Conservation (phyloP, 2,329 filamentous ascomycete genomes). For the Fusarium metavorans region DNA sequence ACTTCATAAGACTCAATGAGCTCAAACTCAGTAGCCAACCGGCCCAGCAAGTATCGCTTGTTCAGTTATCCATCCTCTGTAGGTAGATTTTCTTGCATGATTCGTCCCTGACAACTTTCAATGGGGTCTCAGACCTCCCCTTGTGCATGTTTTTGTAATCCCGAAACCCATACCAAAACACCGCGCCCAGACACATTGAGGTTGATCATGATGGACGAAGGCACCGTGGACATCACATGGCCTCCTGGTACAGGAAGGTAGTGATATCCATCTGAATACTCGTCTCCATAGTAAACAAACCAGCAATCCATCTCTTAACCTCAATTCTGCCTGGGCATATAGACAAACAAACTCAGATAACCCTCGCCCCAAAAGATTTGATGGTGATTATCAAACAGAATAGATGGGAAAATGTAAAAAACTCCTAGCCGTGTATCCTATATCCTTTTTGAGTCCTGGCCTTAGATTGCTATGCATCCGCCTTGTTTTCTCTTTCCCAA, state of each 20-base stretch:
- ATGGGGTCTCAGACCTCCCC: slow-evolving; percentile 14
- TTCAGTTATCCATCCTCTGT: slow-evolving; percentile 31
- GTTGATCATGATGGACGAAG: background rate
- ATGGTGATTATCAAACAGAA: slow-evolving; percentile 28
- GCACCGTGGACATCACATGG: background rate
- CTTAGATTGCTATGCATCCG: slow-evolving; percentile 40
- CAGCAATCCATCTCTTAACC: slow-evolving; percentile 2
- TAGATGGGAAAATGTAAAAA: slow-evolving; percentile 30
- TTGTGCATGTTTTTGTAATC: slow-evolving; percentile 33
- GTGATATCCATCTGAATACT: background rate
- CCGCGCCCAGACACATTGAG: slow-evolving; percentile 17
- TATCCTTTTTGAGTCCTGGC: slow-evolving; percentile 45
- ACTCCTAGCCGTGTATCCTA: slow-evolving; percentile 48
- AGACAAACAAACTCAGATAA: slow-evolving; percentile 21
- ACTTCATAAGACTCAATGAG: background rate
- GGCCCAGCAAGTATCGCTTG: slow-evolving; percentile 21
- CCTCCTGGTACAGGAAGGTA: background rate
- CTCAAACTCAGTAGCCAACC: slow-evolving; percentile 10
- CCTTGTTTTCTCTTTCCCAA: slow-evolving; percentile 36
- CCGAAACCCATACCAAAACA: slow-evolving; percentile 34
- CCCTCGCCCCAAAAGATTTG: slow-evolving; percentile 27
- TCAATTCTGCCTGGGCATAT: slow-evolving; percentile 11
- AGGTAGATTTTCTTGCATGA: slow-evolving; percentile 35
- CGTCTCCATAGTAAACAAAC: background rate
- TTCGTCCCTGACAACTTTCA: slow-evolving; percentile 14